Base-by-base conservation (phyloP, 2,329 filamentous ascomycete genomes). In the Cytospora paraplurivora region DNA sequence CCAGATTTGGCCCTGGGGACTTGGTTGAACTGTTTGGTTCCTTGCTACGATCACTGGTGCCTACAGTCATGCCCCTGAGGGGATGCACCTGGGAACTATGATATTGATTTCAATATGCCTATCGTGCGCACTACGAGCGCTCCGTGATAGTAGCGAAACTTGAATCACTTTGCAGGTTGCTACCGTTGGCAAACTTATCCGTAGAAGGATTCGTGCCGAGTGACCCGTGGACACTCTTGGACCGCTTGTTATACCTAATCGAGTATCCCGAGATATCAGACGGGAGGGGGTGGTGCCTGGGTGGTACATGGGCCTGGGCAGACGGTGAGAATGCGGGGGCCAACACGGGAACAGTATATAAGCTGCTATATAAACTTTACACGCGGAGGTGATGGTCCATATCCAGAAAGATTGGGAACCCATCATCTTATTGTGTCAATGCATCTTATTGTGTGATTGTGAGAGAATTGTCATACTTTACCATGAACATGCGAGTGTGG, bases 401-500 rank as follows among this genome's bases (percentile, higher is more conserved):
- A 47, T 21, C 41, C 4, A 47, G 44, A 8, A 10, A 10, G 44
- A 4, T 10, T 47, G n/a, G 8, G 4, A 19, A 4, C 6, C 41
- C n/a, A 21, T 10, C n/a, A 47, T 10, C 8, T 47, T 10, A 19
- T 27, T n/a, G 13, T 47, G 11, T 27, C n/a, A n/a, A n/a, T n/a
- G n/a, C n/a, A 47, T 10, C 8, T 47, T 10, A 19, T 27, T n/a
- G 13, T 47, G 11, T 27, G 27, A 27, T 4, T 13, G n/a, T 27
- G n/a, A 13, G 10, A 19, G 5, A 13, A 41, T 17, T 33, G 10
- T 17, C 4, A 8, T 35, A 10, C 19, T 35, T 32, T 21, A 54
- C 5, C 15, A 65, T 65, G 63, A 50, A 55, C 11, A 4, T 21
- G 2, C 44, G 59, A 10, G 41, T 34, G 4, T 59, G 52, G n/a